Base-by-base conservation (phyloP, 2,329 filamentous ascomycete genomes). In the Aspergillus pseudonomiae region DNA sequence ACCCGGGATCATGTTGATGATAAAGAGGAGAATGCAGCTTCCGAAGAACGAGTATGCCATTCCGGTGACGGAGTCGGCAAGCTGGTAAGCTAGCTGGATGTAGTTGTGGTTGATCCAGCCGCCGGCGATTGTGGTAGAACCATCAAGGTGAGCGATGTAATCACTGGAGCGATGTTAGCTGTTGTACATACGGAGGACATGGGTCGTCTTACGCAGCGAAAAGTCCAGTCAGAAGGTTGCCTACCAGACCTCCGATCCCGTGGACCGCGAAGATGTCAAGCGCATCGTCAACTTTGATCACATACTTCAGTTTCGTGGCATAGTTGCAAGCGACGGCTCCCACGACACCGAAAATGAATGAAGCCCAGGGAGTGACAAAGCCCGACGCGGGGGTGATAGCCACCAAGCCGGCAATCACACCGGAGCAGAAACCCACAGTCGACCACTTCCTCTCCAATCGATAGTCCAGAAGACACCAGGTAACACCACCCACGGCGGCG, bases 381-480 rank as follows among this genome's bases (percentile, higher is more conserved):
- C 91, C 93, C 62, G 92, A 95, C 36, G 91, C 93, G 7, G 93
- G 93, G 10, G 93, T 97, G 68, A 97, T 96, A 63, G 90, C 89
- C 6, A 97, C 93, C 24, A 97, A 84, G 24, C 93, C 93, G 39
- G 93, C 91, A 71, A 97, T 90, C 28, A 96, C 91, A 66, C 93
- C 93, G 0, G 91, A 95, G 81, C 93, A 97, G 84, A 96, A 96
- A 2, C 93, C 93, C 30, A 97, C 93, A 2, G 92, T 94, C 0
- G 92, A 96, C 91, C 92, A 97, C 81, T 96, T 96, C 73, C 88
- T 86, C 81, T 96, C 93, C 56, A 97, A 85, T 62, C 93, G 87
- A 79, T 96, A 96, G 76, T 97, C 93, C 63, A 97, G 84, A 26
- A 96, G 81, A 76, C 92, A 95, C 93, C 92, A 96, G 41, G 91